These are phyloP conservation scores for Straminergon stramineum DNA, from an alignment of 225 moss, liverwort and hornwort genomes.

Conservation along the genomic window DNA sequence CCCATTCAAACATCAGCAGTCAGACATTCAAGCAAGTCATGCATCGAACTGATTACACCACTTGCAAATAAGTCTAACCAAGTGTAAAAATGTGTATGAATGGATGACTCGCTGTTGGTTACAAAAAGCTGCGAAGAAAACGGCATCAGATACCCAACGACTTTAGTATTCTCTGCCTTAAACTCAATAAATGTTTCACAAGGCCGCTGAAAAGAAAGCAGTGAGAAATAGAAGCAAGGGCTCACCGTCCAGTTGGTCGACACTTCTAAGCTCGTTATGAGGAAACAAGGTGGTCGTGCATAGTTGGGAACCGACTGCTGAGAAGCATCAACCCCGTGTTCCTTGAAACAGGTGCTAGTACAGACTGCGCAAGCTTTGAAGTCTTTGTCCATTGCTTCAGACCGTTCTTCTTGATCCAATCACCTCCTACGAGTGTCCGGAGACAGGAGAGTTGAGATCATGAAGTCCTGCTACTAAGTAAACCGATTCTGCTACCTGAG, in stretches of 20 bases:
- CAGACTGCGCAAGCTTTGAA: conserved; percentile 22
- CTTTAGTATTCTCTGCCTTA: background rate
- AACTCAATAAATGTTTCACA: background rate
- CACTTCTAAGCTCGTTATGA: conserved; percentile 12
- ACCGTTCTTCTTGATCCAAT: background rate
- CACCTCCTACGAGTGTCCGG: background rate
- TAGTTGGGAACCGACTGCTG: background rate
- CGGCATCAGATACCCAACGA: background rate
- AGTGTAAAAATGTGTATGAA: background rate
- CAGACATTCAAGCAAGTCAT: background rate
- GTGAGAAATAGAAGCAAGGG: background rate
- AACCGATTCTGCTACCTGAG: background rate
- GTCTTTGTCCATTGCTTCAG: conserved; percentile 7
- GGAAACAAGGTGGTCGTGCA: conserved; percentile 28
- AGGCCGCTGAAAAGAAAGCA: background rate
- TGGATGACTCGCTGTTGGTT: background rate
- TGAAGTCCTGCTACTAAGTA: background rate
- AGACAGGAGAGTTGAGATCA: background rate
- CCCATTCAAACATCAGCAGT: background rate
- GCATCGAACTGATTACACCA: background rate
- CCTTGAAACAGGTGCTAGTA: conserved; percentile 13
- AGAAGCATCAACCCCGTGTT: background rate
- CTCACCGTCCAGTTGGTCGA: conserved; percentile 24
- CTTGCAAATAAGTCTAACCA: background rate
- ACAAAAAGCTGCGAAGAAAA: background rate